These are phyloP conservation scores for Trichoderma sp. DNA, from an alignment of 2,329 filamentous ascomycete genomes.

Conservation along the genomic window DNA sequence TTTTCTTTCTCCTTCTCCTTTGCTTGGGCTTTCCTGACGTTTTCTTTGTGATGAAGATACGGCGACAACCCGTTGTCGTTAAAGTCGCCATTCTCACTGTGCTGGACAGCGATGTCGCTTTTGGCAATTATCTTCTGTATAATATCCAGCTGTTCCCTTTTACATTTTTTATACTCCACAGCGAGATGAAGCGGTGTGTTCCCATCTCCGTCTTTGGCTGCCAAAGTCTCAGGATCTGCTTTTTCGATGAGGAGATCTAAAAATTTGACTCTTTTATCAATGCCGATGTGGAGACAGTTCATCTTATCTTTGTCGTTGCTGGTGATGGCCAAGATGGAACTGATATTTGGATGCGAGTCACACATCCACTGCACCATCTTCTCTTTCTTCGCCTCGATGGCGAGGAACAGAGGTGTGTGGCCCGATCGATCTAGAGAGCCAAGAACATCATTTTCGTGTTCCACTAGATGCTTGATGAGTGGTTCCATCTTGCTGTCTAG, in stretches of 20 bases:
- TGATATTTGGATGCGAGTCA: constrained; percentile 21
- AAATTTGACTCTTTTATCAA: constrained; percentile 32
- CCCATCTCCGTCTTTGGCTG: constrained; percentile 28
- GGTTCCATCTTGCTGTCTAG: constrained; percentile 32
- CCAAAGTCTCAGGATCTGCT: constrained; percentile 27
- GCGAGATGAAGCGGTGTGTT: constrained; percentile 35
- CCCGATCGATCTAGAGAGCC: constrained; percentile 20
- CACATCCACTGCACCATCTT: constrained; percentile 31
- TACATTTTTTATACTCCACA: constrained; percentile 34
- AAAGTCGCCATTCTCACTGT: constrained; percentile 27
- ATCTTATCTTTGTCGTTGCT: constrained; percentile 23
- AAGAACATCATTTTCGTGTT: constrained; percentile 21
- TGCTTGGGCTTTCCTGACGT: constrained; percentile 11
- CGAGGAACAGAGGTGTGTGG: constrained; percentile 26
- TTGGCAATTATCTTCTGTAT: constrained; percentile 31
- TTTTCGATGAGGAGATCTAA: constrained; percentile 30
- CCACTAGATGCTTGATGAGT: constrained; percentile 25
- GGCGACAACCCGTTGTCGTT: constrained; percentile 30
- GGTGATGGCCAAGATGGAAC: constrained; percentile 27
- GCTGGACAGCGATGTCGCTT: constrained; percentile 28
- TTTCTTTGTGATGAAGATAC: constrained; percentile 32
- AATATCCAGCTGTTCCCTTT: constrained; percentile 31
- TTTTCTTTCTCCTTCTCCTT: constrained; percentile 23
- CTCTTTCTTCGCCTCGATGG: constrained; percentile 29
- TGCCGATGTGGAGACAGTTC: constrained; percentile 29